These are phyloP conservation scores for Plasmodium vivax DNA, from an alignment of 169 alveolate genomes.

Conservation along the genomic window DNA sequence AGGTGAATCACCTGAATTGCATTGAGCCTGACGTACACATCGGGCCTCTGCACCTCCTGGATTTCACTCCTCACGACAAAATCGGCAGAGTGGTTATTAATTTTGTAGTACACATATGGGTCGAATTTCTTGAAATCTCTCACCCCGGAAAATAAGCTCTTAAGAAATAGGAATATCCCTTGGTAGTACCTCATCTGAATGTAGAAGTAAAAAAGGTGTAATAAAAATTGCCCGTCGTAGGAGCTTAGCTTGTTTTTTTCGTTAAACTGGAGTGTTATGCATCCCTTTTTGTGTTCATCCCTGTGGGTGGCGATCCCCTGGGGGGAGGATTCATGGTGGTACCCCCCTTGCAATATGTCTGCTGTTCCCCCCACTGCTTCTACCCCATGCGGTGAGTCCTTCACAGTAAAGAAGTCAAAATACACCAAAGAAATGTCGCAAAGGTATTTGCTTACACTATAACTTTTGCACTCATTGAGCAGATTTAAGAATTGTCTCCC, in stretches of 20 bases:
- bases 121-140: constrained; percentile 19
- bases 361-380: background rate
- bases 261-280: constrained; percentile 4
- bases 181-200: constrained; percentile 19
- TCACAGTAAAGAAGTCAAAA: constrained; percentile 4
- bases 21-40: constrained; percentile 24
- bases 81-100: background rate
- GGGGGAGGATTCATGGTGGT: background rate
- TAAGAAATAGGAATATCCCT: constrained; percentile 47
- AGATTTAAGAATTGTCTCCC: constrained; percentile 1
- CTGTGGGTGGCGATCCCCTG: background rate
- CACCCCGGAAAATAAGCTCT: constrained; percentile 38
- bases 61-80: background rate
- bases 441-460: constrained; percentile 22
- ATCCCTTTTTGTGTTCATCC: background rate
- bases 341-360: background rate
- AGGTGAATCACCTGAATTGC: constrained; percentile 34
- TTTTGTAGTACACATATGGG: constrained; percentile 21
- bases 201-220: constrained; percentile 41
- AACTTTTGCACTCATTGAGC: constrained; percentile 16
- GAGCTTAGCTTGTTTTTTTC: constrained; percentile 11
- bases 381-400: background rate
- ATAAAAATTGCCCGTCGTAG: constrained; percentile 23
- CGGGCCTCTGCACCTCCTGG: background rate
- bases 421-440: constrained; percentile 68